Base-by-base conservation (phyloP, 345 rosid species). In the Populus euphratica region DNA sequence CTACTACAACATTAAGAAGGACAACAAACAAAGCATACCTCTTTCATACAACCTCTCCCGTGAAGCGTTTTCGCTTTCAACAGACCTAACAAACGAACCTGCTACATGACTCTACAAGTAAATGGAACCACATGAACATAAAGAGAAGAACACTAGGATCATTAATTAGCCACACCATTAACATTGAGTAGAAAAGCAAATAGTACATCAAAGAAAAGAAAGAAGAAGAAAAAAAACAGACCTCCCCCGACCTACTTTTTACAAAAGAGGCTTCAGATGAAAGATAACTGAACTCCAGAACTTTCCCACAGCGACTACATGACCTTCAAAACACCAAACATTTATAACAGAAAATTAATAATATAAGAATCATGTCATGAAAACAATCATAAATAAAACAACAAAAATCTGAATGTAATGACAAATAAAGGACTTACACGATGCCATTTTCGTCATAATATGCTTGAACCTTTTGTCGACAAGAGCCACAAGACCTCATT, bases 11-110 rank as follows among this genome's bases (percentile, higher is more conserved):
- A 69, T 14, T 33, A 29, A 21, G 21, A 65, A 63, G 18, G 9
- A 49, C 44, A 61, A 68, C 47, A 36, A 59, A 74, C 20, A 56
- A 50, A 79, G 12, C 39, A 13, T 39, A 76, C 80, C 83, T 52
- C 52, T 77, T 1, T 81, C 83, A 44, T 41, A 81, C 70, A 81
- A 77, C 67, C 83, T 77, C 61, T 81, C 70, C n/a, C 83, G 68
- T n/a, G 83, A 77, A 59, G 64, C 35, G 25, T 72, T 76, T 75
- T 76, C 83, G 14, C 61, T 61, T 71, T 71, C 73, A 72, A 76
- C 8, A 67, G 76, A 65, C 73, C 70, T 71, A 1, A 80, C 68
- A 6, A 80, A 54, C 6, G 36, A 71, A 23, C 83, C 83, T 23
- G 73, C 38, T 8, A 70, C 11, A 31, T 39, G 73, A 56, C 83